Percentiles rank a stretch among this genome's conserved stretches.
Evolutionary conservation across 192 early-diverging fungal species (phyloP).

Genomic region (Linnemannia schmuckeri): DNA sequence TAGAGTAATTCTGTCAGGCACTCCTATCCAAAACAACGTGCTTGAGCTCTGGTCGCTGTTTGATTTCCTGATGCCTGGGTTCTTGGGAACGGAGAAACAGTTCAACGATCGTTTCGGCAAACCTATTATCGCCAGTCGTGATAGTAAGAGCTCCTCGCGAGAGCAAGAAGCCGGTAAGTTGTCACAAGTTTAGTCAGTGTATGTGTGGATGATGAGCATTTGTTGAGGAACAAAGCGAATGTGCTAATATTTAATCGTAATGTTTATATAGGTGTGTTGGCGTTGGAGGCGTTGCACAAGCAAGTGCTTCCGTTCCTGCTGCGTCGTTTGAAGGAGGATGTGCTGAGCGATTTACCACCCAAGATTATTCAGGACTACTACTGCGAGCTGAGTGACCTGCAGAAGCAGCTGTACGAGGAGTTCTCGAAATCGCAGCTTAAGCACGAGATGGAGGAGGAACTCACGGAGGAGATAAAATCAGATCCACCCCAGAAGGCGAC

Average conservation of each 20-base stretch:
- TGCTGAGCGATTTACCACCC: conserved; percentile 94
- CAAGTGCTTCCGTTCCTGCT: conserved; percentile 97
- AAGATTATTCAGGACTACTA: conserved; percentile 99
- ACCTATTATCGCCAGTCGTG: conserved; percentile 91
- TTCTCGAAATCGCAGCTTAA: conserved; percentile 83
- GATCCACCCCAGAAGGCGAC: conserved; percentile 60
- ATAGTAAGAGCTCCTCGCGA: conserved; percentile 83
- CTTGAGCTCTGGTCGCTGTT: conserved; percentile 98
- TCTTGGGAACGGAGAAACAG: conserved; percentile 92
- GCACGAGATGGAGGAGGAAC: conserved; percentile 61
- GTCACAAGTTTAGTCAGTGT: background rate
- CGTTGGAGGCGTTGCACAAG: conserved; percentile 94
- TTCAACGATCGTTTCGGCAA: conserved; percentile 96
- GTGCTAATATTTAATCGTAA: background rate
- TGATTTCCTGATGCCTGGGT: conserved; percentile 99
- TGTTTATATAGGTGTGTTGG: conserved; percentile 74
- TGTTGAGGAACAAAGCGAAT: background rate
- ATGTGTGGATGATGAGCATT: background rate
- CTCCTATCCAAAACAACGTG: conserved; percentile 97
- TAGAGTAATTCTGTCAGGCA: conserved; percentile 95
- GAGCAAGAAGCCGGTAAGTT: conserved; percentile 71
- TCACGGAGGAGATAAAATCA: conserved; percentile 61
- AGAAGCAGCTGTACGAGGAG: conserved; percentile 92
- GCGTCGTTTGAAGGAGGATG: conserved; percentile 98
- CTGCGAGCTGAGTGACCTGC: conserved; percentile 93